Base-by-base conservation (phyloP, 164 flowering plant genomes). In the Dillenia turbinata region DNA sequence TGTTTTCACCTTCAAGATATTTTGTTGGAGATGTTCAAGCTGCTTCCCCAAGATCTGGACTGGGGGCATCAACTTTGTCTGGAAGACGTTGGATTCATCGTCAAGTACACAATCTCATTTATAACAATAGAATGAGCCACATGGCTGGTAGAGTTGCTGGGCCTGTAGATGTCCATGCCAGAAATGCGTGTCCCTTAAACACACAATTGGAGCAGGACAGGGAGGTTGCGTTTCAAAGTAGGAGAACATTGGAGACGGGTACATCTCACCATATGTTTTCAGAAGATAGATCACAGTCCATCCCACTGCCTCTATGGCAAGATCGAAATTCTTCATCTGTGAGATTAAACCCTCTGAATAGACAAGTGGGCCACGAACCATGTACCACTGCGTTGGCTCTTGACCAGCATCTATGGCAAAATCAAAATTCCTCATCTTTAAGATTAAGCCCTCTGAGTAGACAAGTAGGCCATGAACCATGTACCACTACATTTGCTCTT, bases 61-160 rank as follows among this genome's bases (percentile, higher is more conserved):
- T 66, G 24, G 96, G 87, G 15, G 87, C 83, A 49, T 74, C 86
- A 51, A 92, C 99, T 62, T 66, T 95, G 44, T 78, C 79, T 22
- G 88, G 83, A 33, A 83, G 99, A 57, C 88, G 98, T 3, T 63
- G 79, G 73, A 66, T 92, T 62, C 95, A 83, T 16, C 83, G 80
- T 52, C 96, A 82, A 17, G 85, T 90, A 62, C 91, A 78, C 47
- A 73, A 67, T 49, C 15, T 85, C 10, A 67, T 77, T 64, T 74
- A 82, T 26, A 71, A 60, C 59, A 73, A 68, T 58, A 84, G 90
- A 65, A 67, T 71, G 75, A 69, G 66, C 63, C 72, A 62, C 40
- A 24, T 64, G 49, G 63, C 66, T 60, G 60, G 59, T 10, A 73
- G 74, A 71, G 33, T 54, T 57, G 69, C 68, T 69, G 81, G 67